Evolutionary conservation across 345 rosid genomes (phyloP).

Genomic region (Excoecaria agallocha): DNA sequence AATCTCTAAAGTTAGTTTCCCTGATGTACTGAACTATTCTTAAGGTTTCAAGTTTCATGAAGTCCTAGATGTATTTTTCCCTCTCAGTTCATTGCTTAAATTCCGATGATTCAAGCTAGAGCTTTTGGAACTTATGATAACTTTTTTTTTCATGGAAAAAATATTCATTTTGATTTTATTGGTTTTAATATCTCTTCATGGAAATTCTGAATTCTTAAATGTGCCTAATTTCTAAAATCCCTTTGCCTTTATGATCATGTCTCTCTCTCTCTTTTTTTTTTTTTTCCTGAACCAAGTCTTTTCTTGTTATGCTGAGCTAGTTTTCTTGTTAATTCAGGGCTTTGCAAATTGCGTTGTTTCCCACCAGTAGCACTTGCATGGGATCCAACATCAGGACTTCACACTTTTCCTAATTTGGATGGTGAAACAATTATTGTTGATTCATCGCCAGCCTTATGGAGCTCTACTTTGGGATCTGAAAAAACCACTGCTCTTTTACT

Average conservation of each 20-base stretch:
- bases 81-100: not conserved
- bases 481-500: conserved; percentile 70
- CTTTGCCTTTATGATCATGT: conserved; percentile 4
- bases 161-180: not conserved
- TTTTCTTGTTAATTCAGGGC: conserved; percentile 51
- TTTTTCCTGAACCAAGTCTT: not conserved
- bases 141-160: not conserved
- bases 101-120: not conserved
- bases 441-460: conserved; percentile 81
- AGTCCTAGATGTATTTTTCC: not conserved
- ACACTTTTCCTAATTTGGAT: conserved; percentile 67
- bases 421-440: conserved; percentile 68
- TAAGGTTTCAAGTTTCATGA: not conserved
- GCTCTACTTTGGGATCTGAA: conserved; percentile 59
- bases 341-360: conserved; percentile 96
- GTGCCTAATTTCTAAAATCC: not conserved
- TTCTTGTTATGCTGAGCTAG: conserved; percentile 20
- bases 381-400: conserved; percentile 84
- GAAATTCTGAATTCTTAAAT: not conserved
- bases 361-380: conserved; percentile 98
- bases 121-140: not conserved
- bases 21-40: not conserved
- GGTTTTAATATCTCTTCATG: not conserved
- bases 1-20: not conserved
- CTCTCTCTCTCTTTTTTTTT: no score